Percentiles rank a stretch among this genome's conserved stretches.
Evolutionary conservation across 768 basidiomycete species (phyloP).

Genomic region (Pisolithus microcarpus): DNA sequence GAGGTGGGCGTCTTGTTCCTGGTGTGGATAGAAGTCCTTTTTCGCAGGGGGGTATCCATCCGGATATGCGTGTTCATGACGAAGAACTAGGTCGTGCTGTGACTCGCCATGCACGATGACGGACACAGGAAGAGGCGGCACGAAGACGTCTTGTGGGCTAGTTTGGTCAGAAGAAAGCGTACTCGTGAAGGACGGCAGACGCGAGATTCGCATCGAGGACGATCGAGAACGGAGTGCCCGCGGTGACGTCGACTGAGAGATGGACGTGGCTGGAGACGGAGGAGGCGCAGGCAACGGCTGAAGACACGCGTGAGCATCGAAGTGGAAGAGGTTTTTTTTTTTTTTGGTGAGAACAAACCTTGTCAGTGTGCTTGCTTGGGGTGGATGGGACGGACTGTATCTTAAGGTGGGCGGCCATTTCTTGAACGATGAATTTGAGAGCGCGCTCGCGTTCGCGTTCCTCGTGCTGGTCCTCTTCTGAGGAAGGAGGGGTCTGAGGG

Average conservation of each 20-base stretch:
- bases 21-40: constrained; percentile 9
- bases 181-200: constrained; percentile 27
- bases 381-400: constrained; percentile 5
- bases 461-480: constrained; percentile 13
- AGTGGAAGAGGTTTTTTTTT: not conserved
- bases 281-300: constrained; percentile 13
- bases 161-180: constrained; percentile 29
- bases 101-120: constrained; percentile 24
- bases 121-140: constrained; percentile 22
- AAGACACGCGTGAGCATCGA: not conserved
- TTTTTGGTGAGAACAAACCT: not conserved
- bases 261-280: constrained; percentile 22
- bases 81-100: constrained; percentile 19
- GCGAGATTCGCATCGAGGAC: constrained; percentile 24
- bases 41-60: constrained; percentile 3
- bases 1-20: constrained; percentile 14
- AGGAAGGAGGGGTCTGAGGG: constrained; percentile 9
- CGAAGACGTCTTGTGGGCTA: constrained; percentile 17
- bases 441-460: constrained; percentile 29
- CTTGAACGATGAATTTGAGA: constrained; percentile 29
- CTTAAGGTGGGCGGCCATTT: constrained; percentile 25
- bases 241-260: constrained; percentile 19
- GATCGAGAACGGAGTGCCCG: constrained; percentile 25
- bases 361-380: constrained; percentile 7
- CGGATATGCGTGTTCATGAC: constrained; percentile 8